Evolutionary conservation across 1,284 basidiomycete species (phyloP).

Genomic region (Xerocomus tenax): DNA sequence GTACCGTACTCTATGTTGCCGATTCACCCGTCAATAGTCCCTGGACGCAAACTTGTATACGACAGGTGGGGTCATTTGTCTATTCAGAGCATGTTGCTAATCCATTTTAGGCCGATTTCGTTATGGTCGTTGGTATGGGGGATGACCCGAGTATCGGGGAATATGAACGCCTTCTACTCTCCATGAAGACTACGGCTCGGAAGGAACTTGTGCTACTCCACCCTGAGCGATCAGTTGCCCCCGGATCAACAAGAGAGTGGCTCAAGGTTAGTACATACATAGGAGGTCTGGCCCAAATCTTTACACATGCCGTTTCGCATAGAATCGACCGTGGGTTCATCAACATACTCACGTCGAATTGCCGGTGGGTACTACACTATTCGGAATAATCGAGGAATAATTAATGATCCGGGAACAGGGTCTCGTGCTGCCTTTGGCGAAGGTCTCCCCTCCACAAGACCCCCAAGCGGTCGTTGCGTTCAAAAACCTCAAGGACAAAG

Average conservation of each 20-base stretch:
- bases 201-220: slow-evolving; percentile 95
- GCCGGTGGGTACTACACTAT: slow-evolving; percentile 42
- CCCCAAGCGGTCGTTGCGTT: slow-evolving; percentile 85
- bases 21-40: slow-evolving; percentile 87
- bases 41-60: slow-evolving; percentile 96
- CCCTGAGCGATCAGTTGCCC: slow-evolving; percentile 79
- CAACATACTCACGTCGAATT: slow-evolving; percentile 89
- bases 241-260: slow-evolving; percentile 94
- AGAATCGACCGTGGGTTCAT: slow-evolving; percentile 92
- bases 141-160: slow-evolving; percentile 86
- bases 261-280: slow-evolving; percentile 62
- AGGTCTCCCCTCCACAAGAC: slow-evolving; percentile 58
- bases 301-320: slow-evolving; percentile 5
- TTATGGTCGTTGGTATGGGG: slow-evolving; percentile 92
- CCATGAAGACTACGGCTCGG: slow-evolving; percentile 93
- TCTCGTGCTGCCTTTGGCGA: slow-evolving; percentile 56
- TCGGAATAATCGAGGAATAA: neutral
- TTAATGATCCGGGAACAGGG: slow-evolving; percentile 38
- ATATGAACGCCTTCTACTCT: slow-evolving; percentile 85
- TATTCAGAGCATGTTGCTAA: slow-evolving; percentile 8
- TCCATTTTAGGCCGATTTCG: slow-evolving; percentile 75
- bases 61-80: slow-evolving; percentile 53
- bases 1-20: slow-evolving; percentile 87
- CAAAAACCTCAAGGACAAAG: slow-evolving; percentile 84
- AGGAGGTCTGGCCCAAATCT: neutral